These are phyloP conservation scores for Nothophoma quercina DNA, from an alignment of 2,329 filamentous ascomycete species.

Conservation along the genomic window DNA sequence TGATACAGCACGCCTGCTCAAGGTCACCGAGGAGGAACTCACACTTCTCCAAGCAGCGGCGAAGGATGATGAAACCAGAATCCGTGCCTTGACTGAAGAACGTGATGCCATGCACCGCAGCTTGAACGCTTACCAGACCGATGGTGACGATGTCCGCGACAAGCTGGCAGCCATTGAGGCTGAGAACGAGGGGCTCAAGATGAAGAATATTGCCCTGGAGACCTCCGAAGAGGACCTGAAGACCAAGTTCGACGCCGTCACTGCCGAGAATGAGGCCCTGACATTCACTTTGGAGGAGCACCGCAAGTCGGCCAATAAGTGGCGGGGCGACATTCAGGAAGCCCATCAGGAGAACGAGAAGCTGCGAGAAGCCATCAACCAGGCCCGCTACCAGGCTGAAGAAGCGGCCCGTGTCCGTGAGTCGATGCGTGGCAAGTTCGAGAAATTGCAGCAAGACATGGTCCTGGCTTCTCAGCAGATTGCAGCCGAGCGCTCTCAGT, in stretches of 20 bases:
- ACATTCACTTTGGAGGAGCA: conserved; percentile 71
- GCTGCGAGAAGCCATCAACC: conserved; percentile 75
- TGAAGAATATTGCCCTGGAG: conserved; percentile 41
- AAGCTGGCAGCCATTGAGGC: conserved; percentile 60
- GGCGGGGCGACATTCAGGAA: conserved; percentile 65
- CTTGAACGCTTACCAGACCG: conserved; percentile 47
- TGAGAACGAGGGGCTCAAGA: conserved; percentile 67
- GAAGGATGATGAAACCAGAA: conserved; percentile 53
- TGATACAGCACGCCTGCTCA: conserved; percentile 54
- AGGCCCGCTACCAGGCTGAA: conserved; percentile 78
- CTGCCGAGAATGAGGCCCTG: conserved; percentile 67
- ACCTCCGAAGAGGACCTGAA: conserved; percentile 56
- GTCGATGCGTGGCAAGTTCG: conserved; percentile 82
- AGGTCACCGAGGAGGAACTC: conserved; percentile 59
- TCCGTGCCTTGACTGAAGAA: conserved; percentile 54
- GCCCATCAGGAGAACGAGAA: conserved; percentile 65
- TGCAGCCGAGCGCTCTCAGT: conserved; percentile 80
- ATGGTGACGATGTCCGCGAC: conserved; percentile 57
- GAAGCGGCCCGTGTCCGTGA: conserved; percentile 87
- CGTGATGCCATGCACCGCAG: conserved; percentile 50
- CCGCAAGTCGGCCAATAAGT: conserved; percentile 65
- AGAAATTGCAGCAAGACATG: conserved; percentile 88
- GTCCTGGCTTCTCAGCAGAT: conserved; percentile 78
- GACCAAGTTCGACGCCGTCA: conserved; percentile 61
- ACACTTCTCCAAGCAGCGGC: conserved; percentile 53